Evolutionary conservation across 1,284 basidiomycete species (phyloP).

Genomic region (Sanghuangporus sanghuang): DNA sequence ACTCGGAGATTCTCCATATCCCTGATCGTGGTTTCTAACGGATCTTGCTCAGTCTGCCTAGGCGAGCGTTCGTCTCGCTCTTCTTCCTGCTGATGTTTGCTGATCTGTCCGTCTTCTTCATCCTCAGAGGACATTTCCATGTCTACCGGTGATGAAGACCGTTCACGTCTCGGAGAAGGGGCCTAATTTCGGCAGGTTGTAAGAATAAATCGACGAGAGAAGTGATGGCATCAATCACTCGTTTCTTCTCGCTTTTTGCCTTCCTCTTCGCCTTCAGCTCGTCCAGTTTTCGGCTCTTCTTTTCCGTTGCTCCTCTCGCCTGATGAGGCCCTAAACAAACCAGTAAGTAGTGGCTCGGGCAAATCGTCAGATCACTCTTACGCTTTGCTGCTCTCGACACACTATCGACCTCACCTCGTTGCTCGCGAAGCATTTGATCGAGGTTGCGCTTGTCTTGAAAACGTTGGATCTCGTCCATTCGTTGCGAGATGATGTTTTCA

Average conservation of each 20-base stretch:
- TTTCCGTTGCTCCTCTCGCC: constrained; percentile 74
- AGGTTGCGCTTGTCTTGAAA: constrained; percentile 71
- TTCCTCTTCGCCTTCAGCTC: constrained; percentile 80
- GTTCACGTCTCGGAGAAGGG: constrained; percentile 57
- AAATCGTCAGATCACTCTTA: constrained; percentile 28
- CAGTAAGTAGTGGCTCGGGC: neutral
- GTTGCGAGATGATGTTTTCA: constrained; percentile 77
- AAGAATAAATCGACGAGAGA: constrained; percentile 2
- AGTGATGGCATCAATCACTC: constrained; percentile 36
- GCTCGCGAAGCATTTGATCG: constrained; percentile 67
- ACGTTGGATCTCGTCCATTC: constrained; percentile 78
- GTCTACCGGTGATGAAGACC: constrained; percentile 70
- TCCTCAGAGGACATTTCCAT: constrained; percentile 77
- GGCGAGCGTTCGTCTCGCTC: constrained; percentile 54
- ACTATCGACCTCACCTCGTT: constrained; percentile 47
- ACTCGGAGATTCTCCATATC: constrained; percentile 58
- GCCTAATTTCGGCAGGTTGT: constrained; percentile 32
- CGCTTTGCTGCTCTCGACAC: constrained; percentile 74
- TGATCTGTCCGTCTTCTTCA: constrained; percentile 69
- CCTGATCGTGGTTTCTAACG: constrained; percentile 47
- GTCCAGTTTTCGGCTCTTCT: constrained; percentile 76
- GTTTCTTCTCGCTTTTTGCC: constrained; percentile 73
- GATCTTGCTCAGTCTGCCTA: constrained; percentile 41
- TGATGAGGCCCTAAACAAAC: constrained; percentile 58
- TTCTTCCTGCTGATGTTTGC: constrained; percentile 61